These are phyloP conservation scores for Jatropha curcas DNA, from an alignment of 345 rosid species.

Conservation along the genomic window DNA sequence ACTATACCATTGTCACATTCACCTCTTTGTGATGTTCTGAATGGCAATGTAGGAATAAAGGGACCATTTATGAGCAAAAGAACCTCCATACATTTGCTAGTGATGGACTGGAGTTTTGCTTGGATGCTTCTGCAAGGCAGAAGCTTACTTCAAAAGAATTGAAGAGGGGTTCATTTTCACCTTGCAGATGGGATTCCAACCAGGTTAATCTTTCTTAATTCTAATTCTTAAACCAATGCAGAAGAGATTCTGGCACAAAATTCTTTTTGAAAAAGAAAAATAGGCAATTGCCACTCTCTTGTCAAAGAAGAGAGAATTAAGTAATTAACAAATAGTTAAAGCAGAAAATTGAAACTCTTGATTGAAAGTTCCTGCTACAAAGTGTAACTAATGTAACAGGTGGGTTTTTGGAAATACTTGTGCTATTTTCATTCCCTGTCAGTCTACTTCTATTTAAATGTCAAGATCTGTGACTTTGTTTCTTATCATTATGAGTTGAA, in stretches of 20 bases:
- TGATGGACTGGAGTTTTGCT: constrained; percentile 58
- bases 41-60: constrained; percentile 54
- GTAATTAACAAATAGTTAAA: background rate
- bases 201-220: constrained; percentile 47
- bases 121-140: constrained; percentile 65
- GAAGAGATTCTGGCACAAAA: background rate
- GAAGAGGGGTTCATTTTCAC: constrained; percentile 58
- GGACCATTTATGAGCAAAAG: constrained; percentile 38
- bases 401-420: background rate
- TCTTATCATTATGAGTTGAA: background rate
- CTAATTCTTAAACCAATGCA: constrained; percentile 2
- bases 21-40: background rate
- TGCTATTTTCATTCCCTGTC: background rate
- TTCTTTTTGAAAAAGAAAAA: background rate
- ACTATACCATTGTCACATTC: background rate
- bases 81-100: constrained; percentile 53
- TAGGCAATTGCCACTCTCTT: background rate
- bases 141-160: constrained; percentile 68
- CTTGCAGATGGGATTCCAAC: constrained; percentile 68
- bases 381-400: background rate
- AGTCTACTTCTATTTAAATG: background rate
- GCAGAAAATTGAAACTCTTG: background rate
- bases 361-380: constrained; percentile 6
- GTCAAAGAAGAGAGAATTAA: background rate
- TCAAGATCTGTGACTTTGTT: background rate